Evolutionary conservation across 805 yeast species (phyloP), one percentile per base, ranked within the genome.

Genomic region (Nakazawaea holstii): DNA sequence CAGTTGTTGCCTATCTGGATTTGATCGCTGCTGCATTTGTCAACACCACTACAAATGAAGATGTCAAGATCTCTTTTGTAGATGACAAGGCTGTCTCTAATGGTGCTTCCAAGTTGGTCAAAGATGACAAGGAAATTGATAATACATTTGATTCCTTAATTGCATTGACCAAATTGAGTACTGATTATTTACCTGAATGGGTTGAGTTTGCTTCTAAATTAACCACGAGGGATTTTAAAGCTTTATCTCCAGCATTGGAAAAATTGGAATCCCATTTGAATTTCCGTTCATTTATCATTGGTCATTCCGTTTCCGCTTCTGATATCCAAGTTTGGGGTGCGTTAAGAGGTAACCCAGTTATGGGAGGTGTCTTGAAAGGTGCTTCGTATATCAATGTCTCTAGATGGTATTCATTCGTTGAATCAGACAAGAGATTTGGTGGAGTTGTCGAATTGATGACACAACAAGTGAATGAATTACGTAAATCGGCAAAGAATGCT

Each of bases 261-360:
- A 76, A 77, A 60, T 74, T 92, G 58, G 97, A 92, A 57, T 68
- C 82, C 40, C 91, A 84, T 65, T 76, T 92, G 66, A 88, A 88
- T 75, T 80, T 87, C 74, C 80, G 96, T 62, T 79, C 97, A 7
- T 91, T 79, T 62, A 64, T 89, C 46, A 67, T 77, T 47, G 96
- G 94, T 35, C 75, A 81, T 67, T 55, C 70, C n/a, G 69, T 76
- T 52, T 71, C 95, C 11, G 65, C 82, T 39, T 94, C 95, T 45
- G 99, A 92, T 67, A 73, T 89, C 52, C 87, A 92, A 13, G 74
- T 86, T 17, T 92, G 97, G 97, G 97, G 97, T 66, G 87, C 85
- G 42, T 73, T 92, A 56, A 82, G 97, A 70, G 87, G 96, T 53
- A 92, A 94, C 65, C 89, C 95, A 46, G 84, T 92, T 64, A 87